Evolutionary conservation across 2,329 filamentous ascomycete genomes (phyloP).

Genomic region (Clarireedia homoeocarpa): DNA sequence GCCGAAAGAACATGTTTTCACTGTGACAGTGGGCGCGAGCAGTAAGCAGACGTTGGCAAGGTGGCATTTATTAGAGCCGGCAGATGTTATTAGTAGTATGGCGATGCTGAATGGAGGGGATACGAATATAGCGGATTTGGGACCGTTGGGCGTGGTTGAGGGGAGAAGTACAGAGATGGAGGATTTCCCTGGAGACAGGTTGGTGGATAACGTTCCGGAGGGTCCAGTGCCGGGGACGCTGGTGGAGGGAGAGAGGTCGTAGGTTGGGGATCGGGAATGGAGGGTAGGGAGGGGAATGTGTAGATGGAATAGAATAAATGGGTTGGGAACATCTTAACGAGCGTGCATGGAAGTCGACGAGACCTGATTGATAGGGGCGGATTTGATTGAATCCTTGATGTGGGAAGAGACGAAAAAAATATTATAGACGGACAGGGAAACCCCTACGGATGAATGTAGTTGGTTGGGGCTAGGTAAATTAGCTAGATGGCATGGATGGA

Average conservation of each 20-base stretch:
- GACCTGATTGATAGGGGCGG: too few species aligned
- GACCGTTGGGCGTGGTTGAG: constrained; percentile 23
- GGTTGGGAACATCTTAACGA: too few species aligned
- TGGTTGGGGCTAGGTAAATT: too few species aligned
- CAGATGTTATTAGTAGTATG: constrained; percentile 71
- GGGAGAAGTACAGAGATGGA: constrained; percentile 19
- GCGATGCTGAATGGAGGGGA: constrained; percentile 39
- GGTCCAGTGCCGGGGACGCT: background rate
- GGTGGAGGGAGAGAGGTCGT: background rate
- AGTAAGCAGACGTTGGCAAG: constrained; percentile 85
- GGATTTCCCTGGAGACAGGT: background rate
- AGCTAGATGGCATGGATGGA: too few species aligned
- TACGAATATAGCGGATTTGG: constrained; percentile 21
- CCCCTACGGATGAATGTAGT: too few species aligned
- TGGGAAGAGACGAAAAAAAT: too few species aligned
- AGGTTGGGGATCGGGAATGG: background rate
- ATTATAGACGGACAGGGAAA: too few species aligned
- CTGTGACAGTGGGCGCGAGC: constrained; percentile 84
- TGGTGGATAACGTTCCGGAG: background rate
- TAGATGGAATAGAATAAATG: too few species aligned
- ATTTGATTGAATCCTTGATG: too few species aligned
- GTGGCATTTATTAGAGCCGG: constrained; percentile 83
- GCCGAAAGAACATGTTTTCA: constrained; percentile 66
- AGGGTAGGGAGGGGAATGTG: background rate
- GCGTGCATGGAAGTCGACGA: too few species aligned